Percentiles rank a stretch among this genome's conserved stretches.
Evolutionary conservation across 2,329 filamentous ascomycete species (phyloP).

Genomic region (Xylaria sp.): DNA sequence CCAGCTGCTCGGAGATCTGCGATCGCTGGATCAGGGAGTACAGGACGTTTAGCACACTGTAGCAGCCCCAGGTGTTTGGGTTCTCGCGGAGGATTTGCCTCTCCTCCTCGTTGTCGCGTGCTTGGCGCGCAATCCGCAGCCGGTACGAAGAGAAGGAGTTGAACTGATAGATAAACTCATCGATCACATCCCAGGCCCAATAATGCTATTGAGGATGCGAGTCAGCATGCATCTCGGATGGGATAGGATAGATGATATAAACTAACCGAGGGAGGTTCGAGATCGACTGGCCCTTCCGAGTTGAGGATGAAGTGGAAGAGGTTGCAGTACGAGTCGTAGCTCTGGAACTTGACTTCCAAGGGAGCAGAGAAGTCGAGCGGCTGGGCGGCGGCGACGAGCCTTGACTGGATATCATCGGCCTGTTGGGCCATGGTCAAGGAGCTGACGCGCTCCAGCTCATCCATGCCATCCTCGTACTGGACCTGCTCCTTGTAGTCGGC

Average conservation of each 20-base stretch:
- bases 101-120: slow-evolving; percentile 85
- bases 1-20: slow-evolving; percentile 96
- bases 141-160: slow-evolving; percentile 99
- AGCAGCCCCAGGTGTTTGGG: slow-evolving; percentile 99
- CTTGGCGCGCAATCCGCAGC: slow-evolving; percentile 83
- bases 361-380: slow-evolving; percentile 96
- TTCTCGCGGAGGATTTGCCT: slow-evolving; percentile 90
- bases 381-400: slow-evolving; percentile 88
- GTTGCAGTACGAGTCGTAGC: slow-evolving; percentile 99
- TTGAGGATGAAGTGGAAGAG: slow-evolving; percentile 99
- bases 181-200: slow-evolving; percentile 99
- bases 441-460: slow-evolving; percentile 77
- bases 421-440: slow-evolving; percentile 74
- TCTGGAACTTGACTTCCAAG: slow-evolving; percentile 95
- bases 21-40: slow-evolving; percentile 99
- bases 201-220: slow-evolving; percentile 74
- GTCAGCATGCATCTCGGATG: slow-evolving; percentile 30
- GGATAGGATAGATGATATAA: background rate
- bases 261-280: slow-evolving; percentile 94
- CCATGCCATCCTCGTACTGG: slow-evolving; percentile 86
- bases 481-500: slow-evolving; percentile 97
- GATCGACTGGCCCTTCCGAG: slow-evolving; percentile 96
- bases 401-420: slow-evolving; percentile 89
- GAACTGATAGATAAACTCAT: slow-evolving; percentile 99
- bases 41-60: slow-evolving; percentile 97